phyloP scores from a whole-genome alignment of 2,329 filamentous ascomycete genomes.

The Alternaria sp. region DNA sequence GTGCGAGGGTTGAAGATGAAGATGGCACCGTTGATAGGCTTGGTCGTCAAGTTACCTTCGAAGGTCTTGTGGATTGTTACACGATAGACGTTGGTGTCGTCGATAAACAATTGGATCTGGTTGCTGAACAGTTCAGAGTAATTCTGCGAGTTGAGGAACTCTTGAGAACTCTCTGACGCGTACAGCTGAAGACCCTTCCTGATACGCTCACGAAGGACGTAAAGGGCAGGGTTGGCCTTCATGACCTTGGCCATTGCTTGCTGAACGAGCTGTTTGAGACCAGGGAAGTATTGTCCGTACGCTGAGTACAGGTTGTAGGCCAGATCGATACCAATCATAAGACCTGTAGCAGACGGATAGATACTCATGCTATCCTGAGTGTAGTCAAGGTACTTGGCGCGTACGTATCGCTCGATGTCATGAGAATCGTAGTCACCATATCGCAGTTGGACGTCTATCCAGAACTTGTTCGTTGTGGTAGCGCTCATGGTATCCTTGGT shows the following conservation, averaged over 20 bases:
- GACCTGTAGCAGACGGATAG: constrained; percentile 93
- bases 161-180: constrained; percentile 97
- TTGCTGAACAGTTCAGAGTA: constrained; percentile 99
- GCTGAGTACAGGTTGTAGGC: constrained; percentile 99
- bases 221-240: constrained; percentile 98
- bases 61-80: constrained; percentile 99
- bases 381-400: constrained; percentile 98
- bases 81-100: constrained; percentile 98
- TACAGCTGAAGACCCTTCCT: constrained; percentile 98
- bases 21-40: constrained; percentile 98
- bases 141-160: constrained; percentile 99
- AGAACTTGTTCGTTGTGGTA: constrained; percentile 98
- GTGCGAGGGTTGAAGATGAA: constrained; percentile 99
- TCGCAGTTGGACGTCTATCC: constrained; percentile 94
- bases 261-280: constrained; percentile 92
- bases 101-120: constrained; percentile 98
- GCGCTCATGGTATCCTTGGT: constrained; percentile 95
- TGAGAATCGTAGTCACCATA: constrained; percentile 99
- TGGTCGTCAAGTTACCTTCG: constrained; percentile 97
- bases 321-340: constrained; percentile 98
- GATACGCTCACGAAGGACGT: constrained; percentile 96
- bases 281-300: constrained; percentile 98
- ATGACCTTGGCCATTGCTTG: constrained; percentile 99
- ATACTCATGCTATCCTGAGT: constrained; percentile 99
- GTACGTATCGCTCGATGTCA: constrained; percentile 96